Conservation (phyloP, 2,329 filamentous ascomycete genomes). For the Monilinia polystroma region DNA sequence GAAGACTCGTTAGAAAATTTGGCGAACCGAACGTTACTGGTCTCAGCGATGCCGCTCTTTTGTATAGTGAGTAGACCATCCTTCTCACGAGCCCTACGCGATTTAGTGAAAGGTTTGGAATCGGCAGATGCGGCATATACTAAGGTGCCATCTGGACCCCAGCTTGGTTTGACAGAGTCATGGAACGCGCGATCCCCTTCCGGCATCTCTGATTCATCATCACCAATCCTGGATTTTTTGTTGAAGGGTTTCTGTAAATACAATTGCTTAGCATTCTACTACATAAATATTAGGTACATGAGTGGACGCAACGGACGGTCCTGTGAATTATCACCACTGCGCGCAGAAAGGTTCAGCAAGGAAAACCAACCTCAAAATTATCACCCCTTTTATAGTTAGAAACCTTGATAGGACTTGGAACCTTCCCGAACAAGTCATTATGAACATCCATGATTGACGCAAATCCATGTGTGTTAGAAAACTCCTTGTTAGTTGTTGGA, state of each 20-base stretch:
- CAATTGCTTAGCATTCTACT: slow-evolving; percentile 49
- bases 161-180: slow-evolving; percentile 72
- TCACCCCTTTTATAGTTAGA: slow-evolving; percentile 57
- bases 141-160: slow-evolving; percentile 72
- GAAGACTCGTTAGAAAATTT: slow-evolving; percentile 61
- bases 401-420: slow-evolving; percentile 57
- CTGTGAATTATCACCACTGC: slow-evolving; percentile 29
- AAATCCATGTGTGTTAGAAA: slow-evolving; percentile 60
- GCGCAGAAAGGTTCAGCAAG: slow-evolving; percentile 37
- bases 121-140: slow-evolving; percentile 57
- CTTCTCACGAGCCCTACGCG: slow-evolving; percentile 35
- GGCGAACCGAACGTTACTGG: slow-evolving; percentile 63
- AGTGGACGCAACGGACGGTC: slow-evolving; percentile 39
- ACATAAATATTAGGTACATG: slow-evolving; percentile 40
- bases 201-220: slow-evolving; percentile 60
- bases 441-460: slow-evolving; percentile 91
- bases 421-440: slow-evolving; percentile 85
- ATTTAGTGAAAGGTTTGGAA: slow-evolving; percentile 38
- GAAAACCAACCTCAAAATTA: slow-evolving; percentile 86
- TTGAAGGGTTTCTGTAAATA: slow-evolving; percentile 78
- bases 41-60: slow-evolving; percentile 59
- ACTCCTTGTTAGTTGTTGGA: slow-evolving; percentile 39
- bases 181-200: slow-evolving; percentile 66
- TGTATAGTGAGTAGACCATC: slow-evolving; percentile 54
- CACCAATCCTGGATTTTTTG: slow-evolving; percentile 69